Base-by-base conservation (phyloP, 805 yeast species). In the Candida rishiriensis region DNA sequence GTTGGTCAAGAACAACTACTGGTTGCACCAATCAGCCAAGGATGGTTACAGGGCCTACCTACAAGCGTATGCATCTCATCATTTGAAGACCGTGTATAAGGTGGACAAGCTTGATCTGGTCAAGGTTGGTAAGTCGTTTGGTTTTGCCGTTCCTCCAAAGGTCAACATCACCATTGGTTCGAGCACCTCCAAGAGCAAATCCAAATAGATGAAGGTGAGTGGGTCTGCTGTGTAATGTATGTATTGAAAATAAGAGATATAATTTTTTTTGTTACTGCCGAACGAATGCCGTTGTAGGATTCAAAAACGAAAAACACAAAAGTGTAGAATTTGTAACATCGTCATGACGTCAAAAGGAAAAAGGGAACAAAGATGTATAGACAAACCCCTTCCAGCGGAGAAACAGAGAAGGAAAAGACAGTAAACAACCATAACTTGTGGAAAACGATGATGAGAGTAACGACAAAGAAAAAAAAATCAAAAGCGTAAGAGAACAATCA, bases 41-140 rank as follows among this genome's bases (percentile, higher is more conserved):
- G 99, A 93, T 62, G 99, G 99, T 48, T 93, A 93, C 72, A 79
- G 97, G 64, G 81, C 98, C 2, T 93, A 93, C 67, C 75, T 93
- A 59, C 99, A 93, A 70, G 98, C 99, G 5, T 93, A 93, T 62
- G 90, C 99, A 7, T 85, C 96, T 17, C 99, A 93, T 68, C 96
- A 90, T 60, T 74, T 93, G 67, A 93, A 93, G 67, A 87, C 97
- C 2, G 99, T 93, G 13, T 93, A 93, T 63, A 95, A 90, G 69
- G 88, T 93, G 56, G 98, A 93, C 68, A 88, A 90, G 69, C 75
- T 93, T 49, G 99, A 93, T 65, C 72, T 93, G 51, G 91, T 83
- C 31, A 93, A 91, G 70, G 97, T 93, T 29, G 99, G 97, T 43
- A 87, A 84, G 65, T 85, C 96, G 12, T 93, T 87, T 65, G 99